A percentile compares a stretch with the other conserved stretches of the same genome.
phyloP scores from a whole-genome alignment of 345 rosid species.

The Eucalyptus marginata region DNA sequence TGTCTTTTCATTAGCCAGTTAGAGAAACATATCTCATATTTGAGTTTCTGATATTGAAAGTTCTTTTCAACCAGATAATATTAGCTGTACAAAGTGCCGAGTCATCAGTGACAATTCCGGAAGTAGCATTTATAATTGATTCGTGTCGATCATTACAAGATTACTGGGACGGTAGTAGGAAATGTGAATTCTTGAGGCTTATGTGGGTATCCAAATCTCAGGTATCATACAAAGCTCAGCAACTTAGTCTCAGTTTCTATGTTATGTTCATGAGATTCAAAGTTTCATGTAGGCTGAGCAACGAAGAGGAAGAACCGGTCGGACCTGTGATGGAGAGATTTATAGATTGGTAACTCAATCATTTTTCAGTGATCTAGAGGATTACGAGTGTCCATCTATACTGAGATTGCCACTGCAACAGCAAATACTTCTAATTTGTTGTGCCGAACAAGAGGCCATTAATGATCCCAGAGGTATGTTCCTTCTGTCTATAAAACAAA shows the following conservation, averaged over 20 bases:
- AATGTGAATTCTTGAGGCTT: conserved; percentile 58
- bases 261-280: background rate
- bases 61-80: conserved; percentile 41
- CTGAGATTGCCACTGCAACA: conserved; percentile 63
- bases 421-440: conserved; percentile 72
- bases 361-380: conserved; percentile 57
- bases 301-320: conserved; percentile 88
- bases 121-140: conserved; percentile 85
- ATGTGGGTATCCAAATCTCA: conserved; percentile 89
- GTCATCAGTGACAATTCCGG: conserved; percentile 91
- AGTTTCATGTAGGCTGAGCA: conserved; percentile 60
- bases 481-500: background rate
- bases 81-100: conserved; percentile 44
- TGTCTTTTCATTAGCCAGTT: background rate
- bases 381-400: conserved; percentile 59
- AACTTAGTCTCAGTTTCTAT: background rate
- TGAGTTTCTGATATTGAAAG: background rate
- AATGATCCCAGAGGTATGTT: conserved; percentile 70
- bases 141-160: conserved; percentile 88
- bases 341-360: conserved; percentile 78
- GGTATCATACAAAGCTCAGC: conserved; percentile 23
- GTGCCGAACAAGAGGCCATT: conserved; percentile 68
- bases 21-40: background rate
- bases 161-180: conserved; percentile 51
- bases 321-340: conserved; percentile 90